Base-by-base conservation (phyloP, 1,284 basidiomycete genomes). In the Tilletia indica region DNA sequence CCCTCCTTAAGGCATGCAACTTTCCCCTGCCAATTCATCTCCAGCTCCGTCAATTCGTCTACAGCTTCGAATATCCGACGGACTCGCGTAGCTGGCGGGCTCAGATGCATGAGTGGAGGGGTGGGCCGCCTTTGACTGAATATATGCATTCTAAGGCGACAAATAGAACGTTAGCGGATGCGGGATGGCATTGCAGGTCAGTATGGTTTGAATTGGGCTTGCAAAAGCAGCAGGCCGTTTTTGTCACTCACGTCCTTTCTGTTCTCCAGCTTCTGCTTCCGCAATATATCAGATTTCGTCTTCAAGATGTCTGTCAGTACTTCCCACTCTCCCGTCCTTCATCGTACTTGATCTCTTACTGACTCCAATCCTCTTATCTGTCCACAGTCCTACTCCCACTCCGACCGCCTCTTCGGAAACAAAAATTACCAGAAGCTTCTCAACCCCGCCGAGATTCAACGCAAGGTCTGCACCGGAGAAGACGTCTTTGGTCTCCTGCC, bases 21-120 rank as follows among this genome's bases (percentile, higher is more conserved):
- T 89, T 88, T 74, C 88, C 88, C 2, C 74, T 82, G 21, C 86
- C 87, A 3, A 85, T 92, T 19, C 91, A 91, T 77, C 87, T 91
- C 2, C 88, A 90, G 75, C 85, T 91, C 74, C 87, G 87, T 54
- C 89, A 90, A 77, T 91, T 88, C 80, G 77, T 90, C 47, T 91
- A 91, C 82, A 88, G 87, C 82, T 90, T 90, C 78, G 88, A 90
- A 82, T 90, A 88, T 87, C 87, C 76, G 63, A 74, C 72, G 8
- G 68, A 70, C 1, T 36, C 76, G 70, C 85, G 86, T 14, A 88
- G 87, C 77, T 90, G 89, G 89, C 86, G 89, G 38, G 87, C 89
- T 0, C 87, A 87, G 75, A 87, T 88, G 34, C 87, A 89, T 69
- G 82, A 85, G 3, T 89, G 88, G 88, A 80, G 75, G 9, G 61